Base-by-base conservation (phyloP, 352 stramenopile genomes). In the Phytophthora meadii region DNA sequence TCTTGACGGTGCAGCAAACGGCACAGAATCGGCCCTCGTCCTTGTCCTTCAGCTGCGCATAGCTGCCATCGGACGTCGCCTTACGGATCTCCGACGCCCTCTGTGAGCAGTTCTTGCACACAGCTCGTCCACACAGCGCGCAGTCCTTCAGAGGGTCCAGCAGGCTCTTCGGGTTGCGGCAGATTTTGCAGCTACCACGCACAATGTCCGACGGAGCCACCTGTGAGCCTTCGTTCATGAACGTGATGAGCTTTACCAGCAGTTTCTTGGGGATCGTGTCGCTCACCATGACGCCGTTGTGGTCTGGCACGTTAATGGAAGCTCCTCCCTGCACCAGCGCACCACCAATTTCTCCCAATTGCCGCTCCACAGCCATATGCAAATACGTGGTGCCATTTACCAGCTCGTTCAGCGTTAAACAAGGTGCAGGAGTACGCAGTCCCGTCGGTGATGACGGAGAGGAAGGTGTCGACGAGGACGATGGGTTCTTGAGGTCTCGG, bases 81-180 rank as follows among this genome's bases (percentile, higher is more conserved):
- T 79, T 76, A 36, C 87, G 86, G 53, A 93, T 78, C 49, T 95
- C 87, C 14, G 76, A 74, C 36, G 82, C 77, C 58, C 90, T 92
- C 61, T 91, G 77, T 24, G 85, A 95, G 76, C 84, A 91, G 62
- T 87, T 93, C 69, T 92, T 92, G 74, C 87, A 95, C 25, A 92
- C 79, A 0, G 81, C 72, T 45, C 87, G 87, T 17, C 84, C 86
- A 27, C 87, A 95, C 11, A 95, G 71, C 37, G 76, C 79, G 66
- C 87, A 95, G 63, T 94, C 85, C 41, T 75, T 79, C 19, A 91
- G 70, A 54, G 85, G 76, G 48, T 95, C 87, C 46, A 95, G 75
- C 48, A 93, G 32, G 0, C 84, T 83, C 54, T 90, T 91, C 2
- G 85, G 81, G 37, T 87, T 81, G 66, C 92, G 92, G 70, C 87